phyloP scores from a whole-genome alignment of 768 basidiomycete species.

The Suillus brevipes region DNA sequence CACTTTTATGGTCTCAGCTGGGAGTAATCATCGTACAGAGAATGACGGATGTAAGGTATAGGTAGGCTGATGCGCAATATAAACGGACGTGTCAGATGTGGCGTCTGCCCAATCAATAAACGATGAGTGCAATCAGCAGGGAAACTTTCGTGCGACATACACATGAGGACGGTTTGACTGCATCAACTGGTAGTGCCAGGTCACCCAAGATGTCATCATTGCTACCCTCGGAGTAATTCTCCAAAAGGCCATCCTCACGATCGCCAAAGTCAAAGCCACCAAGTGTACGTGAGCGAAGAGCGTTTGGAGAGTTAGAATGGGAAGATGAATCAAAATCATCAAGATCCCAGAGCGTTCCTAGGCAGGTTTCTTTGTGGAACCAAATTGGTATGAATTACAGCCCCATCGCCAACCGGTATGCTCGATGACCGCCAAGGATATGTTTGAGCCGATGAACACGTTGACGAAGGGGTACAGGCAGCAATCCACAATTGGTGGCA shows the following conservation, averaged over 20 bases:
- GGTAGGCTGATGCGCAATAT: no score
- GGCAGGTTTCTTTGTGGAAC: constrained; percentile 10
- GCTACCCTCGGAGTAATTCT: constrained; percentile 35
- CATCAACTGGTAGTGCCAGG: constrained; percentile 57
- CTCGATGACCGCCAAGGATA: not conserved
- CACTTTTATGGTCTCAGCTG: constrained; percentile 89
- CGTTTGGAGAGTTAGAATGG: constrained; percentile 17
- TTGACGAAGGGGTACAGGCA: constrained; percentile 67
- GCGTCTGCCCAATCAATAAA: not conserved
- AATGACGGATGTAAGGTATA: no score
- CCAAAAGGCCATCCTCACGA: constrained; percentile 43
- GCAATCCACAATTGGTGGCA: constrained; percentile 78
- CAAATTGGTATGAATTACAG: constrained; percentile 7
- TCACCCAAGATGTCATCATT: constrained; percentile 77
- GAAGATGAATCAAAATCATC: constrained; percentile 41
- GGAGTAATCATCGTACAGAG: no score
- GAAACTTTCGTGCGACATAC: not conserved
- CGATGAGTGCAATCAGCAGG: not conserved
- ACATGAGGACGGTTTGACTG: constrained; percentile 5
- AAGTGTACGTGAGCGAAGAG: constrained; percentile 32
- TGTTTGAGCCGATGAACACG: no score
- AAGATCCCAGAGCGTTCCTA: constrained; percentile 42
- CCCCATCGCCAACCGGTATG: no score
- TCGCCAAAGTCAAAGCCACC: constrained; percentile 67
- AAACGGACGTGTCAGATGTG: no score